Evolutionary conservation across 345 rosid genomes (phyloP), one percentile per base, ranked within the genome.

Genomic region (Heritiera littoralis): DNA sequence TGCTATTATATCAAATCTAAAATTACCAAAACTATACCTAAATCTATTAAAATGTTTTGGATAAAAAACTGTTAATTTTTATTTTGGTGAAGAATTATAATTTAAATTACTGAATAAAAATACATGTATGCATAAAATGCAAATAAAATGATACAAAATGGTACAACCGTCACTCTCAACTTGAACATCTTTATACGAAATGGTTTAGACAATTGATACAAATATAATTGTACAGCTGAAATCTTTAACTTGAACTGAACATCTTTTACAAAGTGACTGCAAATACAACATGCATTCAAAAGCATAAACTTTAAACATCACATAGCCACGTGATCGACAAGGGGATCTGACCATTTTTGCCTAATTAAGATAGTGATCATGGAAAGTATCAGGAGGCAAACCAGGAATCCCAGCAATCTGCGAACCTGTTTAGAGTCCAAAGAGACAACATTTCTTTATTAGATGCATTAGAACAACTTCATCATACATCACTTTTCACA

Each of bases 311-410:
- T 45, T 7, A 40, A 69, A 35, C 40, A 48, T 70, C 28, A 72
- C 14, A 72, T 15, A 4, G 5, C 63, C n/a, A 54, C 63, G 0
- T 6, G 76, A 18, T 72, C 76, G 4, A 54, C 76, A 35, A 72
- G 76, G 28, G 63, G 63, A 54, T 72, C 63, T 10, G 48, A 35
- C 76, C 76, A 54, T 17, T 72, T 72, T 54, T 72, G 76, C 78
- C 78, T 61, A 5, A 61, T 7, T 30, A 76, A 15, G 46, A 65
- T 13, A 18, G 70, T 48, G 41, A 76, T 28, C 68, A 75, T 49
- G 41, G 69, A 49, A 23, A 35, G 38, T 35, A 76, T 52, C 46
- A 72, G 28, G 30, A 76, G 15, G 58, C 78, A 76, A 20, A 49
- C 46, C 59, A 76, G 30, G 45, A 76, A 11, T 46, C 61, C 41